phyloP scores from a whole-genome alignment of 2,329 filamentous ascomycete genomes.

The Verticillium longisporum region DNA sequence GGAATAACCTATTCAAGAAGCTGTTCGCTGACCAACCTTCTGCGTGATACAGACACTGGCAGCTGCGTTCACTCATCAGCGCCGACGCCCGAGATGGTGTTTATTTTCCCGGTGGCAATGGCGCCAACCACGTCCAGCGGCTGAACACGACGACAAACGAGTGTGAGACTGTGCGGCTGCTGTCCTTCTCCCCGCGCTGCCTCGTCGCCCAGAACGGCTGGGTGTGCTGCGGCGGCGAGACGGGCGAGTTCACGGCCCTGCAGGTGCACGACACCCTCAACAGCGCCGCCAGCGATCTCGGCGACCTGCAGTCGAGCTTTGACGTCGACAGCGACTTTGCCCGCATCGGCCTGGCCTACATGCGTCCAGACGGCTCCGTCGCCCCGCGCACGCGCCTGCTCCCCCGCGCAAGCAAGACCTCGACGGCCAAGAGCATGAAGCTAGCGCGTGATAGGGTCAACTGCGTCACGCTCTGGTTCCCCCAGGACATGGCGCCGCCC shows the following conservation, averaged over 20 bases:
- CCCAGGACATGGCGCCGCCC: constrained; percentile 25
- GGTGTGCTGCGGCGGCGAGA: constrained; percentile 84
- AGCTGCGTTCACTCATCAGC: constrained; percentile 85
- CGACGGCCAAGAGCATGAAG: constrained; percentile 44
- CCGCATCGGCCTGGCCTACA: constrained; percentile 14
- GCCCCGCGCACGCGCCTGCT: constrained; percentile 14
- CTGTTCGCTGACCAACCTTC: not conserved
- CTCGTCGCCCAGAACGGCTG: constrained; percentile 81
- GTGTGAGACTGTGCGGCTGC: constrained; percentile 64
- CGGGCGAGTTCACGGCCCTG: constrained; percentile 80
- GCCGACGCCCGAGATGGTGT: constrained; percentile 68
- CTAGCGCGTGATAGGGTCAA: constrained; percentile 57
- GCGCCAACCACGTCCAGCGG: constrained; percentile 58
- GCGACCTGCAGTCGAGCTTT: not conserved
- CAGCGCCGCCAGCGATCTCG: no score
- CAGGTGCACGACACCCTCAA: constrained; percentile 39
- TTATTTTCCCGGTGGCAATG: constrained; percentile 74
- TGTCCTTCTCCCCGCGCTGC: constrained; percentile 74
- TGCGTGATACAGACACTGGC: constrained; percentile 63
- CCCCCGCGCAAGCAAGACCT: constrained; percentile 23
- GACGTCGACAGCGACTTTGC: constrained; percentile 17
- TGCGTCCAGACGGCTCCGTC: constrained; percentile 21
- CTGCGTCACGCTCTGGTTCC: constrained; percentile 59
- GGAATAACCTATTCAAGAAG: not conserved
- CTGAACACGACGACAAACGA: constrained; percentile 63